A percentile compares a stretch with the other conserved stretches of the same genome.
Conservation (phyloP, 2,329 filamentous ascomycete genomes). For the Pezicula neosporulosa region DNA sequence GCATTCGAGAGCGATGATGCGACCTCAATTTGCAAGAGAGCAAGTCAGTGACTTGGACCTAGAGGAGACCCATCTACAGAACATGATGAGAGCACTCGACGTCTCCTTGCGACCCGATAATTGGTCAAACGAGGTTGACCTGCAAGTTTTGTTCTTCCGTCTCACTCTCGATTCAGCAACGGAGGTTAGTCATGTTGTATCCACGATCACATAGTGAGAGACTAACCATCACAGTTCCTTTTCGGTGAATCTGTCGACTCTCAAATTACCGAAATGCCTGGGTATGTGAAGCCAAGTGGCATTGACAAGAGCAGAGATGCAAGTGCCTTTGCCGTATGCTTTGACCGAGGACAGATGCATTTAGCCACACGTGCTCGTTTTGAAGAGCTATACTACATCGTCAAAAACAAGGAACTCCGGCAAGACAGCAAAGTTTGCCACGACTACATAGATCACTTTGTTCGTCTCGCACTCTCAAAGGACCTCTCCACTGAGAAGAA, state of each 20-base stretch:
- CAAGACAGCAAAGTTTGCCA: slow-evolving; percentile 26
- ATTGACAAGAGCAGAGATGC: neutral
- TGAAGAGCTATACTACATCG: slow-evolving; percentile 16
- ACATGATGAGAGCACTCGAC: slow-evolving; percentile 56
- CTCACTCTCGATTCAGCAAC: slow-evolving; percentile 26
- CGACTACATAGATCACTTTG: slow-evolving; percentile 44
- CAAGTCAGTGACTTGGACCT: slow-evolving; percentile 65
- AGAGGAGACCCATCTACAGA: slow-evolving; percentile 65
- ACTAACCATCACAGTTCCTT: slow-evolving; percentile 35
- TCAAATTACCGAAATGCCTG: slow-evolving; percentile 14
- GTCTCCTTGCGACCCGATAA: slow-evolving; percentile 50
- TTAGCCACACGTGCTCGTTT: slow-evolving; percentile 17
- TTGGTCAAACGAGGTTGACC: slow-evolving; percentile 46
- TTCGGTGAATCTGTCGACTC: slow-evolving; percentile 53
- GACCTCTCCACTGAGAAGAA: slow-evolving; percentile 19
- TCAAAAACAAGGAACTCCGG: slow-evolving; percentile 28
- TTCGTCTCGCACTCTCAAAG: slow-evolving; percentile 33
- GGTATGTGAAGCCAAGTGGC: neutral
- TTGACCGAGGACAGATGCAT: slow-evolving; percentile 39
- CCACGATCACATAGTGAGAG: neutral
- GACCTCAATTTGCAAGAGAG: slow-evolving; percentile 51
- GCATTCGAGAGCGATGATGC: slow-evolving; percentile 39
- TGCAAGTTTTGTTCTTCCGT: slow-evolving; percentile 41
- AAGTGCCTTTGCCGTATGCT: slow-evolving; percentile 41
- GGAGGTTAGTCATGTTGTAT: neutral